Evolutionary conservation across 2,329 filamentous ascomycete genomes (phyloP).

Genomic region (Hypoxylon sp.): DNA sequence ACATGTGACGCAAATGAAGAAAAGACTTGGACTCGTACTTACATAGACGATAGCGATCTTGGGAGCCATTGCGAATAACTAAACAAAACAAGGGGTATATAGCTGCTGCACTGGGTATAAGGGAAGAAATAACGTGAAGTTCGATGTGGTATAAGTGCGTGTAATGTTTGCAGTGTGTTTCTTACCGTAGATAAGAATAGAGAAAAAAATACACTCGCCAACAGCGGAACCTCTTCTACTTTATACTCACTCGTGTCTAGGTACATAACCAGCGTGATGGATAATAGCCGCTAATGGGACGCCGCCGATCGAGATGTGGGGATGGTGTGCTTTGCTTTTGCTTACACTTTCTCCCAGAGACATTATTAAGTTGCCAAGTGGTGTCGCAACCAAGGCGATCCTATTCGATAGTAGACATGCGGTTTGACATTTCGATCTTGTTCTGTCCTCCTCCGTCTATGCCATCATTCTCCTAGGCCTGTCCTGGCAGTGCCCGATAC

Average conservation of each 20-base stretch:
- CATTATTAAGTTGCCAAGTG: slow-evolving; percentile 33
- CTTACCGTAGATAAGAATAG: background rate
- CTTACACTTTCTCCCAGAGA: slow-evolving; percentile 32
- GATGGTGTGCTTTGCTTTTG: slow-evolving; percentile 35
- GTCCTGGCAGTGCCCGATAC: slow-evolving; percentile 15
- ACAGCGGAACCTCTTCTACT: slow-evolving; percentile 19
- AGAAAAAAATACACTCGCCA: background rate
- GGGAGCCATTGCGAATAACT: slow-evolving; percentile 47
- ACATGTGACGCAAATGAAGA: background rate
- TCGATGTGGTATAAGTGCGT: slow-evolving; percentile 1
- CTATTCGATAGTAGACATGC: slow-evolving; percentile 16
- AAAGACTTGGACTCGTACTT: no score
- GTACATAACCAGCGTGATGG: slow-evolving; percentile 13
- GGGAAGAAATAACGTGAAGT: background rate
- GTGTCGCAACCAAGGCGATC: slow-evolving; percentile 28
- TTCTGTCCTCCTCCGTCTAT: slow-evolving; percentile 13
- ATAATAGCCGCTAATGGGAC: slow-evolving; percentile 27
- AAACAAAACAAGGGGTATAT: slow-evolving; percentile 31
- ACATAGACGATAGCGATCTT: slow-evolving; percentile 53
- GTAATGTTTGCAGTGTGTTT: slow-evolving; percentile 8
- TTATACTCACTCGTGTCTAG: slow-evolving; percentile 33
- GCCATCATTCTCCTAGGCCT: slow-evolving; percentile 9
- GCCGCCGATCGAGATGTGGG: slow-evolving; percentile 23
- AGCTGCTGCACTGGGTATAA: slow-evolving; percentile 8
- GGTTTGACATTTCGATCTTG: slow-evolving; percentile 20